A percentile compares a stretch with the other conserved stretches of the same genome.
phyloP scores from a whole-genome alignment of 331 rosid genomes.

The Ulmus americana region DNA sequence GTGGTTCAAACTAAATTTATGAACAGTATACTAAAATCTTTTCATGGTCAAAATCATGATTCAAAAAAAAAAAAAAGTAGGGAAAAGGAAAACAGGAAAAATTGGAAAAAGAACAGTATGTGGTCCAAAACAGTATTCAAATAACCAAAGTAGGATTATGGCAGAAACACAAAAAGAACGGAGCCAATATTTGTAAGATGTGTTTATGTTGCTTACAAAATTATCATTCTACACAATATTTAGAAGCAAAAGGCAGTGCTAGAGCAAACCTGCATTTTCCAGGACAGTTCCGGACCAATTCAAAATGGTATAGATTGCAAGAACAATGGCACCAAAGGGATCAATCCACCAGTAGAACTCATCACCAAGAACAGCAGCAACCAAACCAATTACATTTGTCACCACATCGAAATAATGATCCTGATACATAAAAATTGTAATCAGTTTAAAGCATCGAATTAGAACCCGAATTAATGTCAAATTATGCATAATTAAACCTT shows the following conservation, averaged over 20 bases:
- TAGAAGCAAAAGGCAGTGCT: not conserved
- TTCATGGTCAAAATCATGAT: no score
- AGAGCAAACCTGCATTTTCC: constrained; percentile 26
- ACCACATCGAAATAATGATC: constrained; percentile 34
- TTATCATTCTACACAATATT: not conserved
- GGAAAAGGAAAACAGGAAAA: no score
- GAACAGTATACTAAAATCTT: no score
- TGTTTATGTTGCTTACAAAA: not conserved
- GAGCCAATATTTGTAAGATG: not conserved
- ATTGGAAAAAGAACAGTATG: no score
- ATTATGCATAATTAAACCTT: constrained; percentile 9
- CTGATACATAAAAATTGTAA: constrained; percentile 6
- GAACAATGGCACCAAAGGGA: constrained; percentile 26
- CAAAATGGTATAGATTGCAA: constrained; percentile 25
- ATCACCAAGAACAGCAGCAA: constrained; percentile 29
- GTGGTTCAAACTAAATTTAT: no score
- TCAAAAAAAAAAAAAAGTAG: no score
- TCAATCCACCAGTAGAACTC: constrained; percentile 31
- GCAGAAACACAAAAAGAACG: not conserved
- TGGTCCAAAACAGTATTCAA: no score
- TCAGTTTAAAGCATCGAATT: not conserved
- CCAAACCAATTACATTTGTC: constrained; percentile 23
- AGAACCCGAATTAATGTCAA: not conserved
- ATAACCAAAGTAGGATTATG: not conserved
- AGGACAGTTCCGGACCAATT: constrained; percentile 32